Conservation (phyloP, 2,329 filamentous ascomycete species). For the Kalmusia sp. region DNA sequence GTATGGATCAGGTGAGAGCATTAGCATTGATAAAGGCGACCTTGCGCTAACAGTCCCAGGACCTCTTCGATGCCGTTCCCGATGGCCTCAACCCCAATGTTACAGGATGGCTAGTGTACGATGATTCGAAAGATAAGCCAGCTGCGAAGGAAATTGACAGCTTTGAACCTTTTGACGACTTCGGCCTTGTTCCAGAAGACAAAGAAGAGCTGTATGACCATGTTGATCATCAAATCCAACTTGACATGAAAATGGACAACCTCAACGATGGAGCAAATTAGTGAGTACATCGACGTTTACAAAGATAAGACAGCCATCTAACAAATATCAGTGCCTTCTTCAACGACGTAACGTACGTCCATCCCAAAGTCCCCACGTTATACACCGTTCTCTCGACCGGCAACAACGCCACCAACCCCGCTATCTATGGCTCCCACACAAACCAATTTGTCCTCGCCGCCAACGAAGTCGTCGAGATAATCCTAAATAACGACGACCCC, state of each 20-base stretch:
- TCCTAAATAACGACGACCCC: slow-evolving; percentile 78
- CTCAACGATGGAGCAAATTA: slow-evolving; percentile 72
- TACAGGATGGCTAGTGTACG: slow-evolving; percentile 63
- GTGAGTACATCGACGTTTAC: slow-evolving; percentile 48
- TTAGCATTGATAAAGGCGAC: background rate
- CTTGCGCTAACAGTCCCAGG: slow-evolving; percentile 31
- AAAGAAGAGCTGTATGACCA: slow-evolving; percentile 65
- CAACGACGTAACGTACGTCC: slow-evolving; percentile 78
- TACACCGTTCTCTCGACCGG: slow-evolving; percentile 75
- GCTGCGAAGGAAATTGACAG: slow-evolving; percentile 64
- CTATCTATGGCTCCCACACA: slow-evolving; percentile 60
- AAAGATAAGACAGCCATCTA: slow-evolving; percentile 6
- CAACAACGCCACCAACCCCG: slow-evolving; percentile 53
- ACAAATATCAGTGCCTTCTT: slow-evolving; percentile 59
- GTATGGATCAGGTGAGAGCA: slow-evolving; percentile 53
- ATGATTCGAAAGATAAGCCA: slow-evolving; percentile 54
- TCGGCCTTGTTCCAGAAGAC: slow-evolving; percentile 73
- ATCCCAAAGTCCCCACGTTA: slow-evolving; percentile 78
- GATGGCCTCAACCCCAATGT: slow-evolving; percentile 70
- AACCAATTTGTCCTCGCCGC: slow-evolving; percentile 70
- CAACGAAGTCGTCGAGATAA: slow-evolving; percentile 72
- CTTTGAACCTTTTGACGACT: slow-evolving; percentile 76
- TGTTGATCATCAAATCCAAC: slow-evolving; percentile 68
- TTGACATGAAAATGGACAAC: slow-evolving; percentile 69
- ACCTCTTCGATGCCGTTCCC: slow-evolving; percentile 72